Evolutionary conservation across 2,329 filamentous ascomycete genomes (phyloP), one percentile per base, ranked within the genome.

Genomic region (Plenodomus lindquistii): DNA sequence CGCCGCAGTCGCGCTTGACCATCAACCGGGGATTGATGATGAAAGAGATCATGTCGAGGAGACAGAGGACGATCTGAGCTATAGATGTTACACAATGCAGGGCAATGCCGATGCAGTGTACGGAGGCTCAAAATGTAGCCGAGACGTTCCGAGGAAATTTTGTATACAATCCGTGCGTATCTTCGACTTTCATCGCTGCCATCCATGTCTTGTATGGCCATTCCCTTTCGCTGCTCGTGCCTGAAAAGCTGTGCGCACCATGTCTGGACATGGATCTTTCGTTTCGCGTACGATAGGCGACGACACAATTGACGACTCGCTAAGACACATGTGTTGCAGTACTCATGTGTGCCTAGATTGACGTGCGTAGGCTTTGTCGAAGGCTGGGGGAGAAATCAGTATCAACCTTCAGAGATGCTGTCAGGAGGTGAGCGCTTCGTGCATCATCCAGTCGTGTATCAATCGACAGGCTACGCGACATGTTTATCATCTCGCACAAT

Each of bases 71-170:
- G 44, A 36, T 24, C 39, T 27, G 41, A 45, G 44, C 27, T 31
- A 31, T 24, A 19, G 55, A 51, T 53, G 59, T 57, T 55, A 52
- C 55, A 58, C 59, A 51, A 34, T 48, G 49, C 44, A 31, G 27
- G 27, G 27, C 27, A 24, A 41, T 27, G 42, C n/a, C 34, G 35
- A 42, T 40, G 22, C 27, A 35, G 45, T 31, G 27, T 31, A 31
- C 27, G 27, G 27, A 31, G 27, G 27, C 27, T 31, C 27, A 31
- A 15, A 31, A 62, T 42, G 57, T 60, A 62, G 62, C 47, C 55
- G 40, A 45, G 45, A 37, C 39, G 42, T 45, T 55, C 41, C 43
- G 48, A 43, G 34, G 40, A 44, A 37, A 37, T 40, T 45, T 43
- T 10, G 37, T 31, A 49, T 47, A 44, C 44, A 54, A 40, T 40